These are phyloP conservation scores for Blastocladiella emersonii DNA, from an alignment of 371 early-diverging fungal genomes.

Conservation along the genomic window DNA sequence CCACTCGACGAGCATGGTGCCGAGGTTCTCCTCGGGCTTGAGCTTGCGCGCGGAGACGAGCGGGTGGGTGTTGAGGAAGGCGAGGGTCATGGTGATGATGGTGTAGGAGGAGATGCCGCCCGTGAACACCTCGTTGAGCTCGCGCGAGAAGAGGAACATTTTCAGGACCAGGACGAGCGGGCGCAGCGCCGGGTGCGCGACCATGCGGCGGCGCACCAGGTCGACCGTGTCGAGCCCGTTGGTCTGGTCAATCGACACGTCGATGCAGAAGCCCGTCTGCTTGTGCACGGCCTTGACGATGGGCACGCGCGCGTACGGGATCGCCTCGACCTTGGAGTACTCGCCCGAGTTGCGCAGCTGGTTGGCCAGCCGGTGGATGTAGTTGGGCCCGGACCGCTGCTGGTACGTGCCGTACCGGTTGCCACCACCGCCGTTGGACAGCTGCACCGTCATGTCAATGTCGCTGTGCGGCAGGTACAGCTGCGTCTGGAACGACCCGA, in stretches of 20 bases:
- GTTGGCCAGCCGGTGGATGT: slow-evolving; percentile 7
- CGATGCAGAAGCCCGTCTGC: slow-evolving; percentile 57
- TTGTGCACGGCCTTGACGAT: slow-evolving; percentile 76
- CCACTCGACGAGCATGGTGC: slow-evolving; percentile 82
- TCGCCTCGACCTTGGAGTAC: slow-evolving; percentile 23
- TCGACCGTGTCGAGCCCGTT: slow-evolving; percentile 50
- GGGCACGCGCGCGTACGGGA: slow-evolving; percentile 55
- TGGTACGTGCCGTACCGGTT: too few species aligned
- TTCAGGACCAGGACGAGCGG: slow-evolving; percentile 65
- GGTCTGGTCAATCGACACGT: slow-evolving; percentile 63
- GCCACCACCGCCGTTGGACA: too few species aligned
- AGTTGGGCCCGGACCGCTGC: slow-evolving; percentile 7
- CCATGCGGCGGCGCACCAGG: slow-evolving; percentile 37
- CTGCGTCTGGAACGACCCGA: slow-evolving; percentile 74
- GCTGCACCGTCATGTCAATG: slow-evolving; percentile 56
- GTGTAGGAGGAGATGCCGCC: slow-evolving; percentile 95
- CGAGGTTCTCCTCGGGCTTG: slow-evolving; percentile 61
- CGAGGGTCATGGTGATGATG: slow-evolving; percentile 63
- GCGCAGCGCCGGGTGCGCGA: slow-evolving; percentile 30
- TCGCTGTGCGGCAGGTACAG: slow-evolving; percentile 78
- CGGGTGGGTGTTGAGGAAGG: slow-evolving; percentile 87
- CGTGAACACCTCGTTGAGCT: slow-evolving; percentile 74
- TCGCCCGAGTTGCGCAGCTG: slow-evolving; percentile 11
- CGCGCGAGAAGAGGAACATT: slow-evolving; percentile 55
- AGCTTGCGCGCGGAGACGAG: slow-evolving; percentile 48